Conservation (phyloP, 768 basidiomycete genomes). For the Rhizopogon salebrosus region DNA sequence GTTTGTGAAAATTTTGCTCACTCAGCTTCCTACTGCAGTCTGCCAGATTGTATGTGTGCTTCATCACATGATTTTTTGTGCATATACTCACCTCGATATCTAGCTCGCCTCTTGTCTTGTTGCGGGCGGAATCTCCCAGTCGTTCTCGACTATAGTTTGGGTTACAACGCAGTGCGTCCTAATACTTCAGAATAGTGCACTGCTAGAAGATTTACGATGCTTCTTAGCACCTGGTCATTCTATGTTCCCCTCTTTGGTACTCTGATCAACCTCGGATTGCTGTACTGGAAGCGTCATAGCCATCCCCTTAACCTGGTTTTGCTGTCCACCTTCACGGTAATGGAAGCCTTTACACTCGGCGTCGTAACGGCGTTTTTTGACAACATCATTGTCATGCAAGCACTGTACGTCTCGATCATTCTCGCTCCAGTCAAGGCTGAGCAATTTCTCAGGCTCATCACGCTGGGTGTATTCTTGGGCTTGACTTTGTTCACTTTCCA, state of each 20-base stretch:
- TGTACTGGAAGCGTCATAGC: constrained; percentile 91
- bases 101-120: constrained; percentile 76
- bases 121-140: constrained; percentile 65
- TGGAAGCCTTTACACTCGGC: constrained; percentile 92
- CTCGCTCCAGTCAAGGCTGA: constrained; percentile 7
- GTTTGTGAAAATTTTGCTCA: not conserved
- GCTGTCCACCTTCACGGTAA: constrained; percentile 79
- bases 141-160: constrained; percentile 57
- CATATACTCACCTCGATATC: constrained; percentile 1
- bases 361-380: constrained; percentile 74
- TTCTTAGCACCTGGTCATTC: constrained; percentile 66
- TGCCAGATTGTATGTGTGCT: constrained; percentile 60
- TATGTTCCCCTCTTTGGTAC: constrained; percentile 77
- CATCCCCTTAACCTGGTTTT: constrained; percentile 85
- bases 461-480: constrained; percentile 88
- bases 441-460: constrained; percentile 57
- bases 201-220: not conserved
- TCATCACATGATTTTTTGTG: not conserved
- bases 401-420: constrained; percentile 49
- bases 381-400: constrained; percentile 74
- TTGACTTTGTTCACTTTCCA: constrained; percentile 93
- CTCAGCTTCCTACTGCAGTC: constrained; percentile 36
- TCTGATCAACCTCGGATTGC: constrained; percentile 69
- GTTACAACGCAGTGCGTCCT: constrained; percentile 60
- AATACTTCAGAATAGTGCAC: not conserved